Percentiles rank a stretch among this genome's conserved stretches.
Conservation (phyloP, 1,284 basidiomycete genomes). For the Heterobasidion irregulare region DNA sequence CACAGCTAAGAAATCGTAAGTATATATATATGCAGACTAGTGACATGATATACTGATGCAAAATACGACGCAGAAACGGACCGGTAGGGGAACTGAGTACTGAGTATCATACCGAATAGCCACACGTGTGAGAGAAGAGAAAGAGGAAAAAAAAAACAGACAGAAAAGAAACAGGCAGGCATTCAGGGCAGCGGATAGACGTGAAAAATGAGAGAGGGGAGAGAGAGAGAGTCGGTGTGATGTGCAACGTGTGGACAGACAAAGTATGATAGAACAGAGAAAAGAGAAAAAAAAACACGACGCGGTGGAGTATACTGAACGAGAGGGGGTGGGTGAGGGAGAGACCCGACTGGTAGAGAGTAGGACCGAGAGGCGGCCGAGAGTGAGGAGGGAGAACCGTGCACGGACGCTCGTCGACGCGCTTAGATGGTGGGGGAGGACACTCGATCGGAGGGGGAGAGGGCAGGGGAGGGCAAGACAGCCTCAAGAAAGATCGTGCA, state of each 20-base stretch:
- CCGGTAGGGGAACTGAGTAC: not conserved
- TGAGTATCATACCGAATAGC: not conserved
- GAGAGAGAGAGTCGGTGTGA: not conserved
- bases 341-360: too few species aligned
- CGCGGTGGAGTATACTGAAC: too few species aligned
- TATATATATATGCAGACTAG: not conserved
- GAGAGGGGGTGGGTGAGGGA: too few species aligned
- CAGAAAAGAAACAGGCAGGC: not conserved
- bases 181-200: not conserved
- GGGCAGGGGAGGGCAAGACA: not conserved
- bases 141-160: not conserved
- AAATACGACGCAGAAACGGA: not conserved
- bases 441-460: not conserved
- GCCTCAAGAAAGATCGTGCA: not conserved
- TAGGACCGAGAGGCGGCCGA: too few species aligned
- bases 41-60: not conserved
- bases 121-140: not conserved
- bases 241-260: too few species aligned
- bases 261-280: too few species aligned
- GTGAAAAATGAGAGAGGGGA: not conserved
- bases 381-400: not conserved
- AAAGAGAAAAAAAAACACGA: too few species aligned
- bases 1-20: too few species aligned
- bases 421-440: not conserved
- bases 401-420: not conserved